phyloP scores from a whole-genome alignment of 805 yeast genomes.

The Kazachstania bromeliacearum region DNA sequence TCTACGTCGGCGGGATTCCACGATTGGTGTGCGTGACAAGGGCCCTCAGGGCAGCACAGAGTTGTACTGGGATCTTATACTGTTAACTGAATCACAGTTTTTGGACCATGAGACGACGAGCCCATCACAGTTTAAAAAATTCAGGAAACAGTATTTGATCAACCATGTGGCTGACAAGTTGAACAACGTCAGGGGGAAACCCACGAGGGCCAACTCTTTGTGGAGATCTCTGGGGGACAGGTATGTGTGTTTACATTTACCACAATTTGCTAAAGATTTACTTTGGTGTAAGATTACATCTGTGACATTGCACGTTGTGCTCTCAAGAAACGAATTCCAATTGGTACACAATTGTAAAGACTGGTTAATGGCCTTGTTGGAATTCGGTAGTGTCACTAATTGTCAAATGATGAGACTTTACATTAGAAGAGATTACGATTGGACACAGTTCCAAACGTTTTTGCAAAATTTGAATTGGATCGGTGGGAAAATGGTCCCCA shows the following conservation, averaged over 20 bases:
- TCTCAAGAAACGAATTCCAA: conserved; percentile 5
- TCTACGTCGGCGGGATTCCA: conserved; percentile 16
- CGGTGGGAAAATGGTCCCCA: conserved; percentile 24
- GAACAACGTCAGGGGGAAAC: not conserved
- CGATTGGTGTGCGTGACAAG: conserved; percentile 29
- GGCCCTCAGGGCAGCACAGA: conserved; percentile 11
- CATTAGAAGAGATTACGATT: conserved; percentile 14
- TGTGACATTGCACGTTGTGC: conserved; percentile 15
- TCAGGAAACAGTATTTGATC: conserved; percentile 5
- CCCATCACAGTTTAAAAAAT: conserved; percentile 3
- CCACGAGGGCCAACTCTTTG: not conserved
- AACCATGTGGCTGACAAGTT: not conserved
- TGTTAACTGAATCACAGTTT: conserved; percentile 23
- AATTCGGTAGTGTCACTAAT: conserved; percentile 14
- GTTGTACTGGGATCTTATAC: conserved; percentile 27
- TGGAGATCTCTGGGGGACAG: conserved; percentile 22
- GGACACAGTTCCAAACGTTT: conserved; percentile 14
- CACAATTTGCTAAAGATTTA: conserved; percentile 16
- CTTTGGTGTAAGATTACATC: conserved; percentile 20
- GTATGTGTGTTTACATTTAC: conserved; percentile 20
- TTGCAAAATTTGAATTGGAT: conserved; percentile 27
- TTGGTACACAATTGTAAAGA: conserved; percentile 9
- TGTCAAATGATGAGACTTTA: conserved; percentile 15
- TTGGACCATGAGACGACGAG: conserved; percentile 4
- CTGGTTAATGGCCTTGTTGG: conserved; percentile 23